Evolutionary conservation across 768 basidiomycete species (phyloP).

Genomic region (Xanthoconium stramineum): DNA sequence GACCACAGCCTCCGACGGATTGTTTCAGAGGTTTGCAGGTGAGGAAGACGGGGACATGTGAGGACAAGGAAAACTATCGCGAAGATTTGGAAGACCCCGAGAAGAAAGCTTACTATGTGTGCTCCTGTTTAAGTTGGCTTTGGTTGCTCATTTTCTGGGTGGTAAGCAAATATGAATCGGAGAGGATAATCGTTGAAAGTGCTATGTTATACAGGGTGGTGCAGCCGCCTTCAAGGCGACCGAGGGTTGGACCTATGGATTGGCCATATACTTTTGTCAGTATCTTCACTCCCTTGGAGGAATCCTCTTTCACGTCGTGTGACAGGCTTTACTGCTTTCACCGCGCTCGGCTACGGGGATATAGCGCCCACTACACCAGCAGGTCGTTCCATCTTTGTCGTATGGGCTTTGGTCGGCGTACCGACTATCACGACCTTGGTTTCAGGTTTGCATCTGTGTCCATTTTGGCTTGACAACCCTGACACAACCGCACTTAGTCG

Average conservation of each 20-base stretch:
- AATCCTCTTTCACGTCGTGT: not conserved
- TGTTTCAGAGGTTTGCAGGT: conserved; percentile 9
- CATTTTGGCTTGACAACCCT: not conserved
- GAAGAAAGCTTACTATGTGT: conserved; percentile 51
- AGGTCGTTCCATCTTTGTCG: conserved; percentile 72
- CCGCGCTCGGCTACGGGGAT: conserved; percentile 75
- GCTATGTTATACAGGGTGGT: conserved; percentile 43
- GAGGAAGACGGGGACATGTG: not conserved
- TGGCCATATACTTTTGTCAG: conserved; percentile 71
- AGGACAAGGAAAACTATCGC: conserved; percentile 16
- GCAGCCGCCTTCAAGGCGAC: conserved; percentile 65
- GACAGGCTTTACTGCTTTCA: conserved; percentile 68
- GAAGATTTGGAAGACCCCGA: conserved; percentile 36
- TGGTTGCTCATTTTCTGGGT: conserved; percentile 80
- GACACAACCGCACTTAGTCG: conserved; percentile 38
- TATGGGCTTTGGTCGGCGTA: conserved; percentile 76
- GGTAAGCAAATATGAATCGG: conserved; percentile 34
- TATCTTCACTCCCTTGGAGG: not conserved
- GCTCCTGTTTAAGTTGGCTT: conserved; percentile 53
- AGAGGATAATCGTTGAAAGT: not conserved
- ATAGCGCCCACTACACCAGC: conserved; percentile 57
- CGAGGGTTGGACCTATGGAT: conserved; percentile 65
- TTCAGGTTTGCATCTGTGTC: conserved; percentile 44
- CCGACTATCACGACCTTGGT: conserved; percentile 73
- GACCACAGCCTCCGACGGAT: not conserved